Evolutionary conservation across 2,329 filamentous ascomycete genomes (phyloP), one percentile per base, ranked within the genome.

Genomic region (Sporothrix schenckii): DNA sequence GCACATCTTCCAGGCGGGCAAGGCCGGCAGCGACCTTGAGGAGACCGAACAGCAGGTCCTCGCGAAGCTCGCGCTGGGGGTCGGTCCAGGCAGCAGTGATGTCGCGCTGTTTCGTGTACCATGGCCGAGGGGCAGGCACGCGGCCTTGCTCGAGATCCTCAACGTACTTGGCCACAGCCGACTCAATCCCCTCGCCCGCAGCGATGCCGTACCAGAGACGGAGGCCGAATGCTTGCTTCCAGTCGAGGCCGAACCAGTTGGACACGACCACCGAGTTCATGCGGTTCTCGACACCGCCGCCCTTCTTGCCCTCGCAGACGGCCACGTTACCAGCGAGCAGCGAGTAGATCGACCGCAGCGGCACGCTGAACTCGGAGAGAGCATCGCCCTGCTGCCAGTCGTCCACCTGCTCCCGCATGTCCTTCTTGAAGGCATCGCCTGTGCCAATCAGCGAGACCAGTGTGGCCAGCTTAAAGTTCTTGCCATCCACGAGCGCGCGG

Each of bases 191-290:
- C 58, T 93, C 91, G 52, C 89, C 84, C 47, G 87, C 83, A 2
- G 87, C 84, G 53, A 89, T 91, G 58, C 89, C 90, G 78, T 97
- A 99, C 92, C 93, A 98, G 1, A 99, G 84, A 56, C 94, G 89
- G 66, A 99, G 85, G 13, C 92, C 94, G 79, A 99, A 97, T 0
- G 94, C 90, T 77, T 97, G 94, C 78, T 92, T 90, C 95, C 95
- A 99, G 78, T 96, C 92, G 49, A 99, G 84, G 4, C 88, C 88
- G 78, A 97, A 99, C 61, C 90, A 89, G 75, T 91, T 87, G 0
- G 93, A 92, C 74, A 99, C 92, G 69, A 89, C 86, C 77, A 99
- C 97, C 0, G 90, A 90, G 16, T 89, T 86, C 52, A 91, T 86
- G 58, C 91, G 89, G 80, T 98, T 92, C 79, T 98, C 95, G 10